Evolutionary conservation across 495 filamentous ascomycete species (phyloP), one percentile per base, ranked within the genome.

Genomic region (Filosporella fistucella): DNA sequence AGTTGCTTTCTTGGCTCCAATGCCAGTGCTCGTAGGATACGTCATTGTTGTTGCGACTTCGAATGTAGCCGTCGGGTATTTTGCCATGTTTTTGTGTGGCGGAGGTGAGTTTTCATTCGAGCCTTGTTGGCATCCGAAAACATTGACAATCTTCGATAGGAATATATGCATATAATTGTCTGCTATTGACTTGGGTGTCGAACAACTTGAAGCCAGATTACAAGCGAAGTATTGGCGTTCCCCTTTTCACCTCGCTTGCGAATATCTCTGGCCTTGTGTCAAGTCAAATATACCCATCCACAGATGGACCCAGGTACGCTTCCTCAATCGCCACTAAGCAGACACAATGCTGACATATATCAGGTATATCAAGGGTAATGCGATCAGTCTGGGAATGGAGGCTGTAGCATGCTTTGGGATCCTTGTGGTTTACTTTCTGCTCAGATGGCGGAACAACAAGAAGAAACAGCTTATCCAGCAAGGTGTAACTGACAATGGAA

Each of bases 11-110:
- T 38, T 56, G 1, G 58, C 60, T 13, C 69, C 68, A 36, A 36
- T 73, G 16, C 67, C 74, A 29, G 70, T 68, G 3, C 63, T 75
- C 2, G 42, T 73, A n/a, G 77, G 75, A 1, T 79, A 79, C 51
- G 64, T 75, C 30, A 52, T 80, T 33, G 21, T 16, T 32, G 43
- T 58, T 2, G 60, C 40, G 3, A 51, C 49, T 8, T 1, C 25
- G 3, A 55, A 43, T 25, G 16, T 8, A 4, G 26, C 5, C 5
- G 55, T 46, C 6, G 51, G 48, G 10, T 61, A 61, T 34, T 8
- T 39, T 11, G 54, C 35, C 10, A 55, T 53, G 51, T 63, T 59
- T 47, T 13, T 63, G 12, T 24, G 51, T 12, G 55, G 41, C 16
- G 6, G 37, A 17, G 58, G 60, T 26, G 34, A 46, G 43, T n/a